Conservation (phyloP, 1,284 basidiomycete species). For the Trichosporon ovoides region DNA sequence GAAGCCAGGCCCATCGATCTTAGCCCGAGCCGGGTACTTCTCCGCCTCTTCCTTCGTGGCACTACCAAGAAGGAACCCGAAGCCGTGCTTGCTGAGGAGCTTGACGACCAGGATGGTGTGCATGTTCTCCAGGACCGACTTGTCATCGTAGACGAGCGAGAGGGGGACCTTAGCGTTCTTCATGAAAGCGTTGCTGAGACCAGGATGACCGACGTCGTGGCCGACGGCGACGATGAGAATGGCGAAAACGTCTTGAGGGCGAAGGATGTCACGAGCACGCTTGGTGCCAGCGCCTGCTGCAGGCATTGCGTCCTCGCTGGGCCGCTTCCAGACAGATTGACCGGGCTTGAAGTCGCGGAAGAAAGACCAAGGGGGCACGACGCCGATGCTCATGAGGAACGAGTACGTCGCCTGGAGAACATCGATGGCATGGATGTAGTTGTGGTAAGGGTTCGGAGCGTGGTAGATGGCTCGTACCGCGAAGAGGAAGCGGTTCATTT, state of each 20-base stretch:
- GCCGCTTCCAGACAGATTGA: slow-evolving; percentile 31
- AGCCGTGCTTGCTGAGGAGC: slow-evolving; percentile 72
- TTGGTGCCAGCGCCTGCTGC: slow-evolving; percentile 28
- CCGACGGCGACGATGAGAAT: slow-evolving; percentile 85
- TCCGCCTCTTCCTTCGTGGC: slow-evolving; percentile 9
- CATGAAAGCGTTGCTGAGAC: slow-evolving; percentile 85
- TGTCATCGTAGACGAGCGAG: slow-evolving; percentile 77
- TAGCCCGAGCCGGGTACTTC: slow-evolving; percentile 12
- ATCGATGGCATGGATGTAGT: slow-evolving; percentile 89
- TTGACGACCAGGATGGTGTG: slow-evolving; percentile 78
- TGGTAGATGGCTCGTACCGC: slow-evolving; percentile 82
- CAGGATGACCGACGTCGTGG: slow-evolving; percentile 92
- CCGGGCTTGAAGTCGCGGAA: slow-evolving; percentile 29
- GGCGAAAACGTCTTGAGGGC: slow-evolving; percentile 69
- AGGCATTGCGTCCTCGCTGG: slow-evolving; percentile 22
- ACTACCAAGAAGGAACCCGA: slow-evolving; percentile 52
- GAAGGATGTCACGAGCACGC: slow-evolving; percentile 52
- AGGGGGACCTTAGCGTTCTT: slow-evolving; percentile 82
- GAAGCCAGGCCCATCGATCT: slow-evolving; percentile 54
- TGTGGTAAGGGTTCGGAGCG: slow-evolving; percentile 86
- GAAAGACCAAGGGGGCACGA: slow-evolving; percentile 65
- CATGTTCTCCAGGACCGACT: slow-evolving; percentile 87
- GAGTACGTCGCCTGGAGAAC: slow-evolving; percentile 86
- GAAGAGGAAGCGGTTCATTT: slow-evolving; percentile 67
- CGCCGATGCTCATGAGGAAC: slow-evolving; percentile 70